Base-by-base conservation (phyloP, 1,284 basidiomycete genomes). In the Kwoniella shivajii region DNA sequence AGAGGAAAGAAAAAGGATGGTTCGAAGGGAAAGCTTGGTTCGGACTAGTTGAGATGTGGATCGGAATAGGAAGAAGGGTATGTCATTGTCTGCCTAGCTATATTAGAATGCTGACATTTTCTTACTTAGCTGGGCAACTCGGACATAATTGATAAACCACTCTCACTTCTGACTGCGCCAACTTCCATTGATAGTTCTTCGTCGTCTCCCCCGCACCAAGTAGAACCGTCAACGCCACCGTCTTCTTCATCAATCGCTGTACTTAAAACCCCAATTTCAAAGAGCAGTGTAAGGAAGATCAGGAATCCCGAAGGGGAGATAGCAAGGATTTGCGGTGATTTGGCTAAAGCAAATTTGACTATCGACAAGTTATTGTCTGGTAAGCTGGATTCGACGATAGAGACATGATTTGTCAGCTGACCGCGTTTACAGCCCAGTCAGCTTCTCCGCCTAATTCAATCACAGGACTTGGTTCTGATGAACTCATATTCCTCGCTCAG, bases 41-140 rank as follows among this genome's bases (percentile, higher is more conserved):
- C 2, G 67, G 58, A 2, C 51, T 74, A 14, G 48, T 68, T 41
- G 73, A 79, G 36, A 49, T 75, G 22, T 78, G 76, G 77, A 62
- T 73, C 7, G 67, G 65, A 13, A 36, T 78, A 1, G 73, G 69
- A 0, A 63, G 73, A 43, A 67, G 65, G 47, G 76, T 78, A 49
- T 55, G 73, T 64, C 4, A 5, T 22, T 24, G 33, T 11, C 13
- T 22, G 18, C 20, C 3, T 18, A 20, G n/a, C 24, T 34, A 14
- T 41, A 11, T 14, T 10, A 26, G n/a, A 11, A 6, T n/a, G 38
- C 22, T 33, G 36, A 42, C 31, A 11, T 6, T 13, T 18, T 39
- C 22, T 18, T 33, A 9, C 14, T n/a, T 54, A 74, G 71, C 64
- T 74, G 13, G 66, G 59, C 7, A 70, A 75, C 42, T 56, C 63